Conservation (phyloP, 306 rosid genomes). For the Dryas drummondii region DNA sequence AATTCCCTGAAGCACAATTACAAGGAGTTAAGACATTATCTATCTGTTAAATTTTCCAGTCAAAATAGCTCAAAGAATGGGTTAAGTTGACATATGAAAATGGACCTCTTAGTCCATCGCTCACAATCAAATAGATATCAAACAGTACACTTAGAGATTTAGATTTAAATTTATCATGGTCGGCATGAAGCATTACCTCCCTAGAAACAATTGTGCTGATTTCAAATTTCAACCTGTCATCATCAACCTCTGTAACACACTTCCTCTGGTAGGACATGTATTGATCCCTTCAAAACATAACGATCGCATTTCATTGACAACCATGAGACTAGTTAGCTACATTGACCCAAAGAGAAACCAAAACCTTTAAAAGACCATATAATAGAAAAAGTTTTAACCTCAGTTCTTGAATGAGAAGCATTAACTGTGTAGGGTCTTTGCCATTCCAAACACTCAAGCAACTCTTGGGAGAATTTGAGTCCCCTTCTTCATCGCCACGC, state of each 20-base stretch:
- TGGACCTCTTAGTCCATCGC: background rate
- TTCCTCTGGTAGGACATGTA: constrained; percentile 59
- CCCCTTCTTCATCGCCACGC: constrained; percentile 35
- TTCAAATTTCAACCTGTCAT: constrained; percentile 88
- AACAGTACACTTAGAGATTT: background rate
- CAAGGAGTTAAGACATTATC: constrained; percentile 20
- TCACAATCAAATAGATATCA: background rate
- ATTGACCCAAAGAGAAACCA: background rate
- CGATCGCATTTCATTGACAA: constrained; percentile 15
- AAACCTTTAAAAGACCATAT: background rate
- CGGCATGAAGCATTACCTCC: constrained; percentile 54
- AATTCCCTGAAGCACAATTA: constrained; percentile 65
- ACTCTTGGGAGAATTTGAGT: constrained; percentile 24
- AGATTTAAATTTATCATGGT: background rate
- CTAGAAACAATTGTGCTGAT: constrained; percentile 70
- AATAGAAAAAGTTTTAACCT: constrained; percentile 37
- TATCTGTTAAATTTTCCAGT: background rate
- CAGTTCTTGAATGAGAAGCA: constrained; percentile 62
- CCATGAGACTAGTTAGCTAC: constrained; percentile 8
- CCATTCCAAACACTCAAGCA: constrained; percentile 63
- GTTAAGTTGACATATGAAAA: background rate
- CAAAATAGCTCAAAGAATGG: background rate
- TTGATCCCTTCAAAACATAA: constrained; percentile 56
- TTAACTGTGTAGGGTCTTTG: constrained; percentile 71
- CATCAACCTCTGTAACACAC: constrained; percentile 75